These are phyloP conservation scores for Thalassiosira livingstoniorum DNA, from an alignment of 352 stramenopile species.

Conservation along the genomic window DNA sequence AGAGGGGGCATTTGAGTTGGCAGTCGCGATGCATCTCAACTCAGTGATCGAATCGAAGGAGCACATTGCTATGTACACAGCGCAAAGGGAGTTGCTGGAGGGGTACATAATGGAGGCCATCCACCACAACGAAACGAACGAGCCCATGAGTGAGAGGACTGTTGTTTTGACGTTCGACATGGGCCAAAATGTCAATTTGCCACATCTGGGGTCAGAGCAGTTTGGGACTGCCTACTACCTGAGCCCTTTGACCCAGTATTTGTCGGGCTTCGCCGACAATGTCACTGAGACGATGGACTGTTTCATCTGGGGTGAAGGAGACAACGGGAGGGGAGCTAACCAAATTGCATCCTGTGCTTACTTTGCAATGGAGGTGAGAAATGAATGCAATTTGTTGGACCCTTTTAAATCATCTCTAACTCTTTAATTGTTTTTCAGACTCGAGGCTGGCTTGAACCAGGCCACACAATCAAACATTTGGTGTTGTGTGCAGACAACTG, in stretches of 20 bases:
- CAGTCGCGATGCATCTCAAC: too few relatives aligned
- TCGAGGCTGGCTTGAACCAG: background rate
- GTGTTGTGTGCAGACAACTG: conserved; percentile 31
- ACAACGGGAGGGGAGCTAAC: background rate
- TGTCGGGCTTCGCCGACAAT: background rate
- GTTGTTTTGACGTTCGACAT: conserved; percentile 8
- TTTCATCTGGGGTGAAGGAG: conserved; percentile 14
- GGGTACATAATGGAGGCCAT: too few relatives aligned
- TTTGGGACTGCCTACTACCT: conserved; percentile 6
- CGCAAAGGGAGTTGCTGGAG: too few relatives aligned
- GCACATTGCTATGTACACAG: too few relatives aligned
- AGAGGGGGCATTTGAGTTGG: too few relatives aligned
- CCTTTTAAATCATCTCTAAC: background rate
- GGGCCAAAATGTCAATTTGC: conserved; percentile 16
- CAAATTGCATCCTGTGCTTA: conserved; percentile 14
- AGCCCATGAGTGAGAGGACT: background rate
- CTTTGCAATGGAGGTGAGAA: conserved; percentile 5
- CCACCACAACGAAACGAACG: conserved; percentile 2
- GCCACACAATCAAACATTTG: background rate
- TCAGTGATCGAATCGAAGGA: too few relatives aligned
- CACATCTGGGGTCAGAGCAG: background rate
- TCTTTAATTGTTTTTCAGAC: background rate
- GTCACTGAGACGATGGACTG: conserved; percentile 2
- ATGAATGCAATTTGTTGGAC: background rate
- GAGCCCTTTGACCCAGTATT: conserved; percentile 6